A percentile compares a stretch with the other conserved stretches of the same genome.
Conservation (phyloP, 192 early-diverging fungal species). For the Entrophospora sp. region DNA sequence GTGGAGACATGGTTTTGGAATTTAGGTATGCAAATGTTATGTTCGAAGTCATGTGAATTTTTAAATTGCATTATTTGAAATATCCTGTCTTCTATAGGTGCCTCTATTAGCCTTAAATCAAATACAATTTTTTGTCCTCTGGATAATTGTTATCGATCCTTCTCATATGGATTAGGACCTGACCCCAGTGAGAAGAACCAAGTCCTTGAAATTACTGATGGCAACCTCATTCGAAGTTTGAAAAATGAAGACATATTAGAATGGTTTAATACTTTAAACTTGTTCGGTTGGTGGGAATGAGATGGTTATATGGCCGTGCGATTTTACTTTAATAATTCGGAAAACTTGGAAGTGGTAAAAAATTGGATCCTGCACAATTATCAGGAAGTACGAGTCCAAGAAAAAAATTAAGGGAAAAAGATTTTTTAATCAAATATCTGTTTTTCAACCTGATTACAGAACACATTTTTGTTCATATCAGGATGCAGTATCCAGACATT, state of each 20-base stretch:
- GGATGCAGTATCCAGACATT: too few species aligned
- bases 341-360: neutral
- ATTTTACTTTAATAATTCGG: neutral
- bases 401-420: constrained; percentile 1
- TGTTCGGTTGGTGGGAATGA: neutral
- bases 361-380: neutral
- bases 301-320: neutral
- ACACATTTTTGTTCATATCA: too few species aligned
- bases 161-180: neutral
- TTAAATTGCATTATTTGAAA: neutral
- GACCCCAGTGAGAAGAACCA: neutral
- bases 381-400: neutral
- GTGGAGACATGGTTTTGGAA: constrained; percentile 1
- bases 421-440: too few species aligned
- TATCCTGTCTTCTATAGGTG: constrained; percentile 1
- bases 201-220: constrained; percentile 1
- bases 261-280: constrained; percentile 9
- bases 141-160: neutral
- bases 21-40: neutral
- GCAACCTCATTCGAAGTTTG: neutral
- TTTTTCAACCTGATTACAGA: too few species aligned
- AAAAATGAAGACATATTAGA: neutral
- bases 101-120: neutral
- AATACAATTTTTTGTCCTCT: neutral
- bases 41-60: neutral